These are phyloP conservation scores for Euphorbia peplus DNA, from an alignment of 345 rosid species.

Conservation along the genomic window DNA sequence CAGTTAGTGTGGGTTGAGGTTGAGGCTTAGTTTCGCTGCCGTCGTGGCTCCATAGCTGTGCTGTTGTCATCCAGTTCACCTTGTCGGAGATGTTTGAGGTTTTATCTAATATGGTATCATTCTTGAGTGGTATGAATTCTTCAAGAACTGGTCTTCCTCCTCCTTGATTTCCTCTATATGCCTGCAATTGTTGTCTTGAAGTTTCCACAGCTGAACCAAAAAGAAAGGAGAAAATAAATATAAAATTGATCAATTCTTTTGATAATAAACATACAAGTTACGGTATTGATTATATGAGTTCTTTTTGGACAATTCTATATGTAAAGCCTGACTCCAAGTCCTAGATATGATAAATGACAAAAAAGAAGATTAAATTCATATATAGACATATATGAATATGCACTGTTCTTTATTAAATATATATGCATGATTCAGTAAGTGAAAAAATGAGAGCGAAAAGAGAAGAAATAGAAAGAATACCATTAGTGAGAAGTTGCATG, in stretches of 20 bases:
- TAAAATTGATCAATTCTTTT: not conserved
- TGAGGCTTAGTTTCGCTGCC: slow-evolving; percentile 45
- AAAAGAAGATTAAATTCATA: slow-evolving; percentile 20
- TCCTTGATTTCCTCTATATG: slow-evolving; percentile 57
- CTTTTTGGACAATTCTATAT: too few species aligned
- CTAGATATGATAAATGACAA: slow-evolving; percentile 35
- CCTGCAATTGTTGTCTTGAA: slow-evolving; percentile 77
- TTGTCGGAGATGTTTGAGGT: slow-evolving; percentile 40
- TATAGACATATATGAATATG: slow-evolving; percentile 24
- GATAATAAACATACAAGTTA: too few species aligned
- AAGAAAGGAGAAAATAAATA: too few species aligned
- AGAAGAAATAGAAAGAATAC: slow-evolving; percentile 29
- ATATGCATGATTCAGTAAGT: too few species aligned
- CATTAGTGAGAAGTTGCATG: slow-evolving; percentile 97
- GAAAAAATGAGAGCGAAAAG: too few species aligned
- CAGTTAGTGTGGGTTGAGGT: slow-evolving; percentile 26
- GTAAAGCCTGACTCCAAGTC: slow-evolving; percentile 38
- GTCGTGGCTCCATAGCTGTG: slow-evolving; percentile 91
- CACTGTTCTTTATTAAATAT: slow-evolving; percentile 10
- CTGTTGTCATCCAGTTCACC: slow-evolving; percentile 88
- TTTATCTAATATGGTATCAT: slow-evolving; percentile 46
- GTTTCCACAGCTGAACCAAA: slow-evolving; percentile 67
- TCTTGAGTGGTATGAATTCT: slow-evolving; percentile 92
- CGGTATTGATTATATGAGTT: too few species aligned
- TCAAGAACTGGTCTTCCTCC: slow-evolving; percentile 68